These are phyloP conservation scores for Ophiosphaerella herpotricha DNA, from an alignment of 2,329 filamentous ascomycete genomes.

Conservation along the genomic window DNA sequence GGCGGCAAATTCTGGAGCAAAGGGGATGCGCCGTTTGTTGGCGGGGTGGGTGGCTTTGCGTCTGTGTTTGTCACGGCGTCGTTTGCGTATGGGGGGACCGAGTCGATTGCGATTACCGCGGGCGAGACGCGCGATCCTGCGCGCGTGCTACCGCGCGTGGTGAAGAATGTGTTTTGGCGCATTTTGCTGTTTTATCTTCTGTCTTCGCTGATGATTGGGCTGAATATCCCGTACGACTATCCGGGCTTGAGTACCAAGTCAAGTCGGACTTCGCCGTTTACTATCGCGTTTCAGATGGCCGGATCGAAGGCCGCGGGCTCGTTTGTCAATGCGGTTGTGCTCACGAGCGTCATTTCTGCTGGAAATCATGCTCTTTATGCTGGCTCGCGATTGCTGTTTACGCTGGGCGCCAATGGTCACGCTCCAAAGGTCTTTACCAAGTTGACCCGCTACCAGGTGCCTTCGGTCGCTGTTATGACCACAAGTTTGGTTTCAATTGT, in stretches of 20 bases:
- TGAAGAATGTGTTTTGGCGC: conserved; percentile 82
- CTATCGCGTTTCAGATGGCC: conserved; percentile 66
- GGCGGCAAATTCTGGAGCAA: conserved; percentile 70
- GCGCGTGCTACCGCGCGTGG: conserved; percentile 80
- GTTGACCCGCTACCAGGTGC: conserved; percentile 50
- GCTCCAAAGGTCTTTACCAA: conserved; percentile 72
- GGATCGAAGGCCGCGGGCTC: conserved; percentile 64
- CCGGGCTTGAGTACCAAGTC: conserved; percentile 42
- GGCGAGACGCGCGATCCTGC: conserved; percentile 79
- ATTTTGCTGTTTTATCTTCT: conserved; percentile 51
- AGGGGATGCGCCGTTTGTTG: conserved; percentile 59
- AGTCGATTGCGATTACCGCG: conserved; percentile 75
- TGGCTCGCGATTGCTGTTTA: conserved; percentile 60
- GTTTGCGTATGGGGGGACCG: conserved; percentile 74
- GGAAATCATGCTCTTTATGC: conserved; percentile 62
- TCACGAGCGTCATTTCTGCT: conserved; percentile 63
- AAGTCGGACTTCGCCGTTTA: conserved; percentile 62
- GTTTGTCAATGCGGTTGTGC: conserved; percentile 69
- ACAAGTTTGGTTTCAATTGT: conserved; percentile 44
- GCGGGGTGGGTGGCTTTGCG: conserved; percentile 58
- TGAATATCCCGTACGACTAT: conserved; percentile 48
- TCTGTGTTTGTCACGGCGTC: conserved; percentile 76
- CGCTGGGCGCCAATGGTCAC: conserved; percentile 60
- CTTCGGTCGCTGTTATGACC: conserved; percentile 43
- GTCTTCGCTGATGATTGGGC: conserved; percentile 48